A percentile compares a stretch with the other conserved stretches of the same genome.
phyloP scores from a whole-genome alignment of 2,329 filamentous ascomycete genomes.

The Fusarium armeniacum region DNA sequence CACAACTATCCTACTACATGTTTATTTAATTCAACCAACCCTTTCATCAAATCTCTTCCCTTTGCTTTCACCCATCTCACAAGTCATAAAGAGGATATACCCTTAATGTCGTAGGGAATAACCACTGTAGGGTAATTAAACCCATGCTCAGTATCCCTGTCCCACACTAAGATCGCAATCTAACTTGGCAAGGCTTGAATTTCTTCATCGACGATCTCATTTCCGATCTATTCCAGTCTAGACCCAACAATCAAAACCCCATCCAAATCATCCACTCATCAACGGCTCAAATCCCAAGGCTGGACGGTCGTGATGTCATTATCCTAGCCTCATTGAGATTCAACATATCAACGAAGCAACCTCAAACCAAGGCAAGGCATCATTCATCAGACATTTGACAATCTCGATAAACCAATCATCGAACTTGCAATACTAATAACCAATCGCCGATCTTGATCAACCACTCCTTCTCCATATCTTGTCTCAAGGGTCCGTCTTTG shows the following conservation, averaged over 20 bases:
- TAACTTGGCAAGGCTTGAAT: slow-evolving; percentile 2
- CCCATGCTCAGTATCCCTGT: neutral
- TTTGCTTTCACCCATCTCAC: neutral
- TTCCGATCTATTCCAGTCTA: neutral
- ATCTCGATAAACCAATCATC: slow-evolving; percentile 29
- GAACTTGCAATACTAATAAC: slow-evolving; percentile 24
- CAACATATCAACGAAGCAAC: neutral
- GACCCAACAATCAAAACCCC: neutral
- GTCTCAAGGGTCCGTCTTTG: neutral
- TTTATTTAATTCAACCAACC: no score
- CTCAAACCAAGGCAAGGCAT: slow-evolving; percentile 24
- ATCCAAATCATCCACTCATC: neutral
- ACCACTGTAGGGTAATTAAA: neutral
- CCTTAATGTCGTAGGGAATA: neutral
- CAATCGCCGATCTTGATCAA: neutral
- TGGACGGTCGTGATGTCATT: slow-evolving; percentile 16
- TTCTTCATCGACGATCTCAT: slow-evolving; percentile 1
- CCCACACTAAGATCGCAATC: neutral
- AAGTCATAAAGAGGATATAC: no score
- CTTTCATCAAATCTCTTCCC: neutral
- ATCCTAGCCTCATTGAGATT: neutral
- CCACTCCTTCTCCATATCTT: neutral
- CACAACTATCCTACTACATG: no score
- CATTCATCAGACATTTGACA: slow-evolving; percentile 6
- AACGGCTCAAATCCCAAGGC: neutral